Percentiles rank a stretch among this genome's conserved stretches.
Evolutionary conservation across 768 basidiomycete genomes (phyloP).

Genomic region (Termitomyces sp.): DNA sequence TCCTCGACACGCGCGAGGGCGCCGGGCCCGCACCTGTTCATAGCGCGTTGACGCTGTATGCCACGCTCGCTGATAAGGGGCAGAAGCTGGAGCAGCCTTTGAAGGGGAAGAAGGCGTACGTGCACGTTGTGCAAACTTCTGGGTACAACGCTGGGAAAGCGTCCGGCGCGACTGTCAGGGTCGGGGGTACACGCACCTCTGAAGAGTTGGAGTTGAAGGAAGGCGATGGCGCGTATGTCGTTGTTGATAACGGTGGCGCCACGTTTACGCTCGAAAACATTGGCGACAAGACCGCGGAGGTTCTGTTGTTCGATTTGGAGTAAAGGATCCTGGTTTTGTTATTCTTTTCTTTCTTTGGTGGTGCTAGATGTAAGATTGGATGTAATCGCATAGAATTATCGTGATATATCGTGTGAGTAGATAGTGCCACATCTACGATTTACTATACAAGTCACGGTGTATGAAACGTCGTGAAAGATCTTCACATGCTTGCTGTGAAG

Average conservation of each 20-base stretch:
- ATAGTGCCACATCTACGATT: not conserved
- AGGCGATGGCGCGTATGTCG: constrained; percentile 84
- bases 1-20: constrained; percentile 59
- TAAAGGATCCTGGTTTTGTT: constrained; percentile 14
- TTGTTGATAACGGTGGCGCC: constrained; percentile 40
- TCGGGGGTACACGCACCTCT: constrained; percentile 32
- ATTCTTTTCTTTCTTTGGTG: not conserved
- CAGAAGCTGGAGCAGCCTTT: constrained; percentile 53
- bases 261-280: constrained; percentile 52
- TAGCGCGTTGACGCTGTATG: constrained; percentile 65
- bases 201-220: constrained; percentile 62
- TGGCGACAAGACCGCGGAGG: constrained; percentile 65
- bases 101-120: constrained; percentile 60
- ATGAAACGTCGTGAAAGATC: too few species aligned
- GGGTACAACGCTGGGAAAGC: constrained; percentile 68
- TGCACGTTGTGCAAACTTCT: constrained; percentile 83
- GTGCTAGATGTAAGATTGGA: not conserved
- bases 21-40: constrained; percentile 81
- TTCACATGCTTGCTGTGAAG: not conserved
- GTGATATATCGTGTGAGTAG: not conserved
- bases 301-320: constrained; percentile 79
- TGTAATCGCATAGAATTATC: not conserved
- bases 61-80: constrained; percentile 64
- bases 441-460: too few species aligned
- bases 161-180: constrained; percentile 53